A percentile compares a stretch with the other conserved stretches of the same genome.
These are phyloP conservation scores for Fusarium acutatum DNA, from an alignment of 2,329 filamentous ascomycete genomes.

Conservation along the genomic window DNA sequence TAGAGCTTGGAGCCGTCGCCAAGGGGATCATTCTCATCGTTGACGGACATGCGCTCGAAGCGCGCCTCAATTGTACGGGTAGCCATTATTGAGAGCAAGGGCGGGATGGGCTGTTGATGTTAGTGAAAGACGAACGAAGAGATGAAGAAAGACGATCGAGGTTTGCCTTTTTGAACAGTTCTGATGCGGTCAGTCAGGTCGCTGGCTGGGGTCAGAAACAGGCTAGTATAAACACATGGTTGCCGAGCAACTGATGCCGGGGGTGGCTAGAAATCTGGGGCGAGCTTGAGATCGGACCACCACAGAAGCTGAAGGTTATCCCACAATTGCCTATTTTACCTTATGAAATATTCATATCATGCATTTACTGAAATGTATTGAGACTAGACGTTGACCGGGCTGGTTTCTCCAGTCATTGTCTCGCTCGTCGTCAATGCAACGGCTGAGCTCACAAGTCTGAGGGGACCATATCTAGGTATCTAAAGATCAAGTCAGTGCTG, in stretches of 20 bases:
- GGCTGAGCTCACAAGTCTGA: neutral
- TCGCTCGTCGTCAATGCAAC: neutral
- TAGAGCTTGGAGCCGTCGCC: constrained; percentile 63
- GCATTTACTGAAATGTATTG: neutral
- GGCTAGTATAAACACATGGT: constrained; percentile 21
- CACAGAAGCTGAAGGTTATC: neutral
- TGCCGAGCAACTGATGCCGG: constrained; percentile 16
- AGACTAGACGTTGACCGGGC: neutral
- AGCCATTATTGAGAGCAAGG: constrained; percentile 62
- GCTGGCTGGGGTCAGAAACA: constrained; percentile 14
- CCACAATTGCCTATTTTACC: neutral
- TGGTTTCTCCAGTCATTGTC: neutral
- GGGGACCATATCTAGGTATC: neutral
- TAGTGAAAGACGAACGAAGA: constrained; percentile 28
- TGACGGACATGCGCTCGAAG: constrained; percentile 88
- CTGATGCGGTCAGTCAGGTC: constrained; percentile 9
- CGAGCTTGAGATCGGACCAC: constrained; percentile 3
- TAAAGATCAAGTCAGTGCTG: neutral
- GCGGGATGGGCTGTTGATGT: constrained; percentile 26
- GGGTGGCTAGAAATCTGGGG: neutral
- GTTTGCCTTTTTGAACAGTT: constrained; percentile 21
- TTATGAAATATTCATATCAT: neutral
- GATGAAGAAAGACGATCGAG: constrained; percentile 19
- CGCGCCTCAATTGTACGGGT: constrained; percentile 82
- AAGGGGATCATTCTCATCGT: constrained; percentile 81